Evolutionary conservation across 176 grass and related monocot genomes (phyloP), one percentile per base, ranked within the genome.

Genomic region (Oryza nivara): DNA sequence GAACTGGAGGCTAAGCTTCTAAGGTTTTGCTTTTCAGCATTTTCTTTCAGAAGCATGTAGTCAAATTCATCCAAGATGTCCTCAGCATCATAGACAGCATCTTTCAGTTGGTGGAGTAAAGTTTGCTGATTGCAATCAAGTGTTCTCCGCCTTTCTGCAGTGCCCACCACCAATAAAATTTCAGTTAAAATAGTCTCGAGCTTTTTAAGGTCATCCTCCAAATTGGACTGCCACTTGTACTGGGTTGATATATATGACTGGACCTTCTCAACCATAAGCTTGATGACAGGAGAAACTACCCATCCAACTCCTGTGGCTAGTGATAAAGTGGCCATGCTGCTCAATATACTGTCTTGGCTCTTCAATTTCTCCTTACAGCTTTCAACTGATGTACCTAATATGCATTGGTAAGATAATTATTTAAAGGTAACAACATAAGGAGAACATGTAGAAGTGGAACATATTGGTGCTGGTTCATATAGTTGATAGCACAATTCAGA

Each of bases 351-450:
- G 17, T 19, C 3, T 17, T 56, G 19, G 54, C 2, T 56, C 16
- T n/a, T 58, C 54, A 58, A 0, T 58, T 58, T 58, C 54, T n/a
- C 54, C 7, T 0, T 56, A 3, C 0, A 1, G 54, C 54, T n/a
- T 32, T 58, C 54, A 9, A n/a, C 19, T 58, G 54, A 58, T 9
- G 0, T 58, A n/a, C 19, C 54, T 58, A 58, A 0, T 1, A 28
- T 28, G 30, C 0, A 30, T 30, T 30, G 2, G 0, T 30, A 0
- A 30, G 30, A 30, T 3, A 30, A 30, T 30, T 30, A 3, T 2
- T 0, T 0, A 32, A 32, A 0, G 2, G 3, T 0, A 32, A 32
- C 0, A 32, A 32, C 30, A 32, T 28, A 28, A 28, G 1, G 28
- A 1, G 1, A 28, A 28, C 28, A 28, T 28, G 26, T 28, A 28